A percentile compares a stretch with the other conserved stretches of the same genome.
phyloP scores from a whole-genome alignment of 1,284 basidiomycete species.

The Boletus semigastroideus region DNA sequence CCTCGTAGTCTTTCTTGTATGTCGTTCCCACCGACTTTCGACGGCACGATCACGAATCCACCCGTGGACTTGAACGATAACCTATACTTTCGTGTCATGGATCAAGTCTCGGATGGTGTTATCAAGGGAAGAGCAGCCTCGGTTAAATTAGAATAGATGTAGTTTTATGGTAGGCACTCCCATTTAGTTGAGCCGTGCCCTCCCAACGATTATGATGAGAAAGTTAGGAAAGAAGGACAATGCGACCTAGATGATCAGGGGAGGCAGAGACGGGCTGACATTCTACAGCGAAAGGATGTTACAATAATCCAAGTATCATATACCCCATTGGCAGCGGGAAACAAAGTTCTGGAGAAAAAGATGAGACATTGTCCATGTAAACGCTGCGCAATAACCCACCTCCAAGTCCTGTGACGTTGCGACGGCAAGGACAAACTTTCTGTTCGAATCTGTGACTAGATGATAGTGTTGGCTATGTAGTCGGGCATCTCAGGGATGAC shows the following conservation, averaged over 20 bases:
- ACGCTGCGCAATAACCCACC: slow-evolving; percentile 34
- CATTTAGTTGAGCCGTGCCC: background rate
- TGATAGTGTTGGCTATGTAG: slow-evolving; percentile 1
- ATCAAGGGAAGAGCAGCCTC: background rate
- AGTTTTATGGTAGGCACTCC: background rate
- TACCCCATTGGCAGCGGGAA: slow-evolving; percentile 45
- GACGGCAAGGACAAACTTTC: slow-evolving; percentile 85
- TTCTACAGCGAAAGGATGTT: background rate
- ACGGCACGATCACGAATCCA: background rate
- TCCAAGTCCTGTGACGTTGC: slow-evolving; percentile 81
- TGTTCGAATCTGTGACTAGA: slow-evolving; percentile 75
- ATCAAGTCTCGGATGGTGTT: background rate
- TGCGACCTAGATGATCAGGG: too few relatives aligned
- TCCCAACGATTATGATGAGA: background rate
- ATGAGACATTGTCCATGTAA: slow-evolving; percentile 1
- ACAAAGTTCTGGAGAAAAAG: slow-evolving; percentile 47
- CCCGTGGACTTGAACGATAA: background rate
- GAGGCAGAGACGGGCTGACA: background rate
- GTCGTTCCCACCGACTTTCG: background rate
- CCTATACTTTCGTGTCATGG: background rate
- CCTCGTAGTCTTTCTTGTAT: background rate
- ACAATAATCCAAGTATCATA: slow-evolving; percentile 12
- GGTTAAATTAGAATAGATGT: background rate
- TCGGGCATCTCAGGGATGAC: slow-evolving; percentile 17
- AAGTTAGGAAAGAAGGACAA: background rate